Evolutionary conservation across 805 yeast species (phyloP).

Genomic region (Torulaspora indica): DNA sequence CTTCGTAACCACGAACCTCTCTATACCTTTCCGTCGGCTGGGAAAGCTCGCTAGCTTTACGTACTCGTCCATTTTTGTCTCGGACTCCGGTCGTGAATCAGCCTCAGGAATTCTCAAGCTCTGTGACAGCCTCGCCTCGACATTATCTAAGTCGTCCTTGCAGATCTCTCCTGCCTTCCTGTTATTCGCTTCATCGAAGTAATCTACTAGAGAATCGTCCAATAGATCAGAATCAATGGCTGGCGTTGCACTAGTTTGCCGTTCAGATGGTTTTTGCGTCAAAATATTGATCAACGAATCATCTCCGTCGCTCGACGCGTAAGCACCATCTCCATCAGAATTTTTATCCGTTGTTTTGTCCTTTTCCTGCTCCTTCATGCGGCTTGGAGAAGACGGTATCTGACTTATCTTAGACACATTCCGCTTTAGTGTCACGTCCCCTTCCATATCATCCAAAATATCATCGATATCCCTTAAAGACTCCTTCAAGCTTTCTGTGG

Average conservation of each 20-base stretch:
- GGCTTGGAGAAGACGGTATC: conserved; percentile 31
- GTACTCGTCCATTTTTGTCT: conserved; percentile 7
- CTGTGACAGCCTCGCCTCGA: conserved; percentile 15
- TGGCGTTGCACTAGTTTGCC: neutral
- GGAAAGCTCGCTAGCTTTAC: conserved; percentile 40
- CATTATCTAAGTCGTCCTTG: conserved; percentile 6
- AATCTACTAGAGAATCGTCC: conserved; percentile 25
- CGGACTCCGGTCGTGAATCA: neutral
- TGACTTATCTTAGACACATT: conserved; percentile 11
- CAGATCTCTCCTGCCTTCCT: neutral
- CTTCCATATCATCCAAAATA: conserved; percentile 30
- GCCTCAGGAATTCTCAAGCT: conserved; percentile 6
- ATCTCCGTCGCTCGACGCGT: conserved; percentile 20
- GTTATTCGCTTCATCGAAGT: conserved; percentile 10
- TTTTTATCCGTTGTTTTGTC: conserved; percentile 1
- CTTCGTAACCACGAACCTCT: conserved; percentile 29
- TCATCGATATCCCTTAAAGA: conserved; percentile 32
- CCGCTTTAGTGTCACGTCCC: conserved; percentile 16
- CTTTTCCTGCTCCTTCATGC: conserved; percentile 10
- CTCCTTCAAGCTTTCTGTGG: conserved; percentile 10
- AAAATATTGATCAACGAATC: conserved; percentile 29
- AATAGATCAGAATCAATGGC: conserved; percentile 7
- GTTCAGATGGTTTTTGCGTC: conserved; percentile 23
- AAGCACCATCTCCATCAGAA: neutral
- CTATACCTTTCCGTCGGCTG: conserved; percentile 43